A percentile compares a stretch with the other conserved stretches of the same genome.
Evolutionary conservation across 768 basidiomycete species (phyloP).

Genomic region (Agaricus sinodeliciosus): DNA sequence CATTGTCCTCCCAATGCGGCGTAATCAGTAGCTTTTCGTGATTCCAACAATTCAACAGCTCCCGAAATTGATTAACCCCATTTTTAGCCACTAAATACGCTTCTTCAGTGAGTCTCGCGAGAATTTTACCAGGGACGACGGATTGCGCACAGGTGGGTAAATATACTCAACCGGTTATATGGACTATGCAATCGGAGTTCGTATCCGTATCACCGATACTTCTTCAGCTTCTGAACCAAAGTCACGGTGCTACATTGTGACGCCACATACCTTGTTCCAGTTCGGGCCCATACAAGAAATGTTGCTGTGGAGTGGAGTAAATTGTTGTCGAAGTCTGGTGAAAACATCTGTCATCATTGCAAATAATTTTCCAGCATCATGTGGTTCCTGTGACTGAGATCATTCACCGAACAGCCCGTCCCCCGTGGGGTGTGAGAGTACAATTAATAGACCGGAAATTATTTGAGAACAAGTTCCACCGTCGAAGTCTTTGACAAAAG

Average conservation of each 20-base stretch:
- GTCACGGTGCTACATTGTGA: no score
- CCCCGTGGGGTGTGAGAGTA: not conserved
- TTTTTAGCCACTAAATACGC: no score
- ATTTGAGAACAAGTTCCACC: not conserved
- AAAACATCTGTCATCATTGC: not conserved
- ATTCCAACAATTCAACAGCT: no score
- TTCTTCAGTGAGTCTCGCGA: no score
- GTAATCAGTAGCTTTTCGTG: not conserved
- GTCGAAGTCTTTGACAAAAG: not conserved
- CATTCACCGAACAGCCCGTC: not conserved
- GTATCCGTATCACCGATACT: constrained; percentile 2
- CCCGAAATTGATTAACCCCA: no score
- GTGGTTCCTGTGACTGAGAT: no score
- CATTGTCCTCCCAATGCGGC: no score
- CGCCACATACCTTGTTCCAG: not conserved
- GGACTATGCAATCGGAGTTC: not conserved
- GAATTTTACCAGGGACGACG: not conserved
- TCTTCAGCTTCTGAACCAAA: not conserved
- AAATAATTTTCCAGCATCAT: no score
- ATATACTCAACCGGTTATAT: not conserved
- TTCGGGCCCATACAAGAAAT: not conserved
- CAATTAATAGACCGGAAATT: not conserved
- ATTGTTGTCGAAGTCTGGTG: not conserved
- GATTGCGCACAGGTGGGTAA: not conserved
- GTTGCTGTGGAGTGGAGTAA: not conserved